Evolutionary conservation across 208 protist genomes (phyloP).

Genomic region (Herpetomonas samuelpessoai): DNA sequence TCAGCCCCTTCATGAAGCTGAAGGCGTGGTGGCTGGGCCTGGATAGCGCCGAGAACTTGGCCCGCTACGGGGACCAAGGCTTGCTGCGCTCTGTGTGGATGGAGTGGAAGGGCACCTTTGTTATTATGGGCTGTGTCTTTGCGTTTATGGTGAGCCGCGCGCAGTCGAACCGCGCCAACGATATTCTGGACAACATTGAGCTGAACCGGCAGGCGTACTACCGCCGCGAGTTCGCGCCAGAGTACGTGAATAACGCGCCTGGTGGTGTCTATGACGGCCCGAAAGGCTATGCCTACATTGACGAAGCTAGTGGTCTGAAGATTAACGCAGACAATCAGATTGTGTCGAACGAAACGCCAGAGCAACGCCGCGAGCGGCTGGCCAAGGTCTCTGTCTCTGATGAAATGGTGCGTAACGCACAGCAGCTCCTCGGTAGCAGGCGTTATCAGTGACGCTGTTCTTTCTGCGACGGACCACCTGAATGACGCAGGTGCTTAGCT

Average conservation of each 20-base stretch:
- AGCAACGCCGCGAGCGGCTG: slow-evolving; percentile 37
- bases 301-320: slow-evolving; percentile 62
- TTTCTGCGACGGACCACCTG: too few relatives aligned
- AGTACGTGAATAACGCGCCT: slow-evolving; percentile 57
- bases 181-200: slow-evolving; percentile 87
- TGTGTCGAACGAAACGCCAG: slow-evolving; percentile 36
- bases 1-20: slow-evolving; percentile 56
- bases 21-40: slow-evolving; percentile 79
- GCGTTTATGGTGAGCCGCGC: slow-evolving; percentile 39
- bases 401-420: slow-evolving; percentile 65
- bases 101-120: slow-evolving; percentile 65
- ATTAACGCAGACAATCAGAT: slow-evolving; percentile 63
- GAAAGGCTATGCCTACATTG: slow-evolving; percentile 55
- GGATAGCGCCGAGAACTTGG: slow-evolving; percentile 58
- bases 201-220: slow-evolving; percentile 79
- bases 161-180: slow-evolving; percentile 61
- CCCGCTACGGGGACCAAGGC: slow-evolving; percentile 65
- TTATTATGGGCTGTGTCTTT: slow-evolving; percentile 36
- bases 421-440: slow-evolving; percentile 43
- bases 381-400: slow-evolving; percentile 35
- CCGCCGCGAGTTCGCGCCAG: slow-evolving; percentile 65
- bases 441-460: slow-evolving; percentile 42
- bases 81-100: slow-evolving; percentile 63
- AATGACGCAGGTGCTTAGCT: too few relatives aligned
- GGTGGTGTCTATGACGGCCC: slow-evolving; percentile 69